Base-by-base conservation (phyloP, 2,329 filamentous ascomycete genomes). In the Ceratocystiopsis brevicomis region DNA sequence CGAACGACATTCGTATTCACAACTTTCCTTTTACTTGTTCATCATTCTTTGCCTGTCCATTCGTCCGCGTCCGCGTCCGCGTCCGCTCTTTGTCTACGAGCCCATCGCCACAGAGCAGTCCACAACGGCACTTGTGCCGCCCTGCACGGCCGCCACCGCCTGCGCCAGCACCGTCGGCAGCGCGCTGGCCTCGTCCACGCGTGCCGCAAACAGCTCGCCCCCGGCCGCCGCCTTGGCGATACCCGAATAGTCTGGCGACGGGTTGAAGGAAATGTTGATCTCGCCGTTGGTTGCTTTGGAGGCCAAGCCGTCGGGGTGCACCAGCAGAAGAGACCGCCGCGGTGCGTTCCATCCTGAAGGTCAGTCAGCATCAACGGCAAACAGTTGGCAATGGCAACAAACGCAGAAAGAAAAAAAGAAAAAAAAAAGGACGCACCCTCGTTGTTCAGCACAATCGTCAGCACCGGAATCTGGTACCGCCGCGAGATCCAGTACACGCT, bases 151-250 rank as follows among this genome's bases (percentile, higher is more conserved):
- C 40, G 60, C 61, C 45, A 75, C 67, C 1, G 69, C 70, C 50
- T 67, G 57, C 52, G 59, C 59, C 42, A 74, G 53, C 34, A 68
- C 63, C 2, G 49, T 53, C 39, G 69, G 64, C 9, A 75, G 57
- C 15, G 68, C 62, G 2, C 57, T 57, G 2, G 61, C 59, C 43
- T 64, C 60, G 38, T 66, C 64, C 0, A 71, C 68, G 43, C 56
- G 58, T 0, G 64, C 67, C 0, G 70, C 61, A 45, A 66, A 66
- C 9, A 74, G 56, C 17, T 71, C 62, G 8, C 71, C 71, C 1
- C 66, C 68, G 0, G 68, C 67, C 0, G 73, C 71, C 1, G 72
- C 73, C 58, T 73, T 72, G 17, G 72, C 73, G 41, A 77, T 74
- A 35, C 70, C 72, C 0, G 69, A 56, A 51, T 73, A 77, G 53